phyloP scores from a whole-genome alignment of 2,329 filamentous ascomycete genomes.

The Alternaria conjuncta region DNA sequence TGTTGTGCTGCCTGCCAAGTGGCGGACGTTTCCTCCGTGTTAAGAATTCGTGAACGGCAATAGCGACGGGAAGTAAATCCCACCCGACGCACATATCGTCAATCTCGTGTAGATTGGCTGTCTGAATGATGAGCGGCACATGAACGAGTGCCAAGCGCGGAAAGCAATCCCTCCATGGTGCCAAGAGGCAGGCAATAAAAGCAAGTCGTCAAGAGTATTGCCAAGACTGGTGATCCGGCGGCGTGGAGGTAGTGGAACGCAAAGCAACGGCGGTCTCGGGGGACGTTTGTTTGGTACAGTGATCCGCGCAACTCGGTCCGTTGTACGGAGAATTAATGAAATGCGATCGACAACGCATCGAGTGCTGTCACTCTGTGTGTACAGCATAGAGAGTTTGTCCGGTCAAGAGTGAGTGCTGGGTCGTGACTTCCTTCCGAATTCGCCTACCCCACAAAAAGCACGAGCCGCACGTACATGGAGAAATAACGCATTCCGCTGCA shows the following conservation, averaged over 20 bases:
- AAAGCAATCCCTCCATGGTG: slow-evolving; percentile 24
- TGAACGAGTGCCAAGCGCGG: slow-evolving; percentile 30
- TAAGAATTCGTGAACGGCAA: background rate
- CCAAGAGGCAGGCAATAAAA: slow-evolving; percentile 21
- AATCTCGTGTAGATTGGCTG: slow-evolving; percentile 12
- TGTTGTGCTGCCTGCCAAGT: background rate
- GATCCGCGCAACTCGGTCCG: background rate
- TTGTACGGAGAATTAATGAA: background rate
- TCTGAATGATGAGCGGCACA: background rate
- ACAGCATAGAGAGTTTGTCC: background rate
- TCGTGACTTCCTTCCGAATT: slow-evolving; percentile 7
- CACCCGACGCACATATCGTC: background rate
- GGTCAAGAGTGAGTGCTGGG: background rate
- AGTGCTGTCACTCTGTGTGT: background rate
- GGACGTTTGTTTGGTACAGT: background rate
- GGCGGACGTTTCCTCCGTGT: background rate
- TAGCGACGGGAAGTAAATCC: background rate
- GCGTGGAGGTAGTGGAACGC: slow-evolving; percentile 1
- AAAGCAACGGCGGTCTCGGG: background rate
- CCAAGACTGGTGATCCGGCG: slow-evolving; percentile 13
- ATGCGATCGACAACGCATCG: background rate
- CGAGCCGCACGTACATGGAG: slow-evolving; percentile 1
- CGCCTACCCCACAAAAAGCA: slow-evolving; percentile 15
- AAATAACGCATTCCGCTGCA: slow-evolving; percentile 7
- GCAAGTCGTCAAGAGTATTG: slow-evolving; percentile 13